A percentile compares a stretch with the other conserved stretches of the same genome.
phyloP scores from a whole-genome alignment of 2,329 filamentous ascomycete genomes.

The Aureobasidium sp. region DNA sequence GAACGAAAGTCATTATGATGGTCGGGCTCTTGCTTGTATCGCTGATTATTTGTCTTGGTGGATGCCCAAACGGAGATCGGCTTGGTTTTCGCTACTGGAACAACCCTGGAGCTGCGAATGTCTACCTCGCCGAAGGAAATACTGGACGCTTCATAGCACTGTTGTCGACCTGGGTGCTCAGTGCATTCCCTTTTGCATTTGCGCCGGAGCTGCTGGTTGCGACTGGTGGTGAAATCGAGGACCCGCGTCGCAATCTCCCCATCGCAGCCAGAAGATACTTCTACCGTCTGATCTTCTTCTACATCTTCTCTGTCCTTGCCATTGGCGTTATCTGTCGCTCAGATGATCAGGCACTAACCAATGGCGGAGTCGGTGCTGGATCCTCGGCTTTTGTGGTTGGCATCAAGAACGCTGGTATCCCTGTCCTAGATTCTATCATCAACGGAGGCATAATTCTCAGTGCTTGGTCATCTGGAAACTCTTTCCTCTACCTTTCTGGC shows the following conservation, averaged over 20 bases:
- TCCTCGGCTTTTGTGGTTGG: conserved; percentile 43
- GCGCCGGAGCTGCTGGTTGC: conserved; percentile 48
- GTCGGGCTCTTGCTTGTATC: conserved; percentile 43
- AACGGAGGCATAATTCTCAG: conserved; percentile 60
- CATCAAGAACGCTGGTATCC: conserved; percentile 42
- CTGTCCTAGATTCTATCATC: conserved; percentile 54
- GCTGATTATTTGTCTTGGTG: conserved; percentile 50
- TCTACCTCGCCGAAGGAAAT: conserved; percentile 37
- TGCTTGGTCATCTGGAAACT: conserved; percentile 47
- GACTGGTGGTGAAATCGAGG: conserved; percentile 48
- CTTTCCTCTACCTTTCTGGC: conserved; percentile 42
- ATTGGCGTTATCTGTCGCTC: conserved; percentile 53
- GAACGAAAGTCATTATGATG: conserved; percentile 42
- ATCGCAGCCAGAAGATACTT: conserved; percentile 52
- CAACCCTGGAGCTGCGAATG: conserved; percentile 39
- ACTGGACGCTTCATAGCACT: conserved; percentile 44
- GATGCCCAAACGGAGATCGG: conserved; percentile 41
- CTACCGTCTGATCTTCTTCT: conserved; percentile 55
- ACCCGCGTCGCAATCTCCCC: conserved; percentile 50
- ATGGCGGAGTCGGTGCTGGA: conserved; percentile 45
- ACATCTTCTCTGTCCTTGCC: conserved; percentile 48
- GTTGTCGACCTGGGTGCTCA: conserved; percentile 42
- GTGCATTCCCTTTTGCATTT: conserved; percentile 47
- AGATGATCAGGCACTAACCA: conserved; percentile 41
- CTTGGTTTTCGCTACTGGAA: conserved; percentile 46